Evolutionary conservation across 2,329 filamentous ascomycete genomes (phyloP).

Genomic region (Penicillium olsonii): DNA sequence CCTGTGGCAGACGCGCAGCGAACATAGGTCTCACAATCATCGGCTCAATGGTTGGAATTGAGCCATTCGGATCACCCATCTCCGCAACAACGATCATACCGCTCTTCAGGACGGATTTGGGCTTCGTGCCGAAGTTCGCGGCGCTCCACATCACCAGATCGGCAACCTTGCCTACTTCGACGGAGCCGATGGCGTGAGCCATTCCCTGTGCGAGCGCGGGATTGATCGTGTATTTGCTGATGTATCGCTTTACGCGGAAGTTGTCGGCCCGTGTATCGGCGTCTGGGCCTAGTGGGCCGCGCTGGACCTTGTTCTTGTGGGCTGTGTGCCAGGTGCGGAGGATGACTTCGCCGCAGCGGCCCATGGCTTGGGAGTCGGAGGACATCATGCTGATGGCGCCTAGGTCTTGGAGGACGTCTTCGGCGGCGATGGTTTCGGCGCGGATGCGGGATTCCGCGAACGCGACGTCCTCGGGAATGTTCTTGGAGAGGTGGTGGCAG

Average conservation of each 20-base stretch:
- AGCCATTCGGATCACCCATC: constrained; percentile 84
- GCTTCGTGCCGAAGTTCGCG: constrained; percentile 84
- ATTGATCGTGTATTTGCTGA: constrained; percentile 96
- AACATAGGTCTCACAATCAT: constrained; percentile 85
- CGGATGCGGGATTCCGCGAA: constrained; percentile 95
- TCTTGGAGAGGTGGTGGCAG: constrained; percentile 87
- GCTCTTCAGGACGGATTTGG: constrained; percentile 77
- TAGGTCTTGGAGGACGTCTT: constrained; percentile 92
- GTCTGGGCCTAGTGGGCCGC: constrained; percentile 76
- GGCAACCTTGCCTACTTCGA: constrained; percentile 87
- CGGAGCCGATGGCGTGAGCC: constrained; percentile 78
- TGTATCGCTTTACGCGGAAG: constrained; percentile 85
- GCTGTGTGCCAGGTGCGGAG: constrained; percentile 95
- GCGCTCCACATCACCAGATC: constrained; percentile 88
- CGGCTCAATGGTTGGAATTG: constrained; percentile 85
- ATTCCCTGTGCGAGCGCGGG: constrained; percentile 90
- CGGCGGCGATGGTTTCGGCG: constrained; percentile 92
- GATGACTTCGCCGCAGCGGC: constrained; percentile 90
- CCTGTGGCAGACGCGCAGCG: constrained; percentile 66
- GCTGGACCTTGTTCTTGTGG: constrained; percentile 91
- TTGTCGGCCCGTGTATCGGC: constrained; percentile 80
- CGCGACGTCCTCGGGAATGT: constrained; percentile 93
- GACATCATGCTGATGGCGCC: constrained; percentile 98
- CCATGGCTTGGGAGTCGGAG: constrained; percentile 95
- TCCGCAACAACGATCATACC: constrained; percentile 80